These are phyloP conservation scores for Phoma herbarum DNA, from an alignment of 2,329 filamentous ascomycete species.

Conservation along the genomic window DNA sequence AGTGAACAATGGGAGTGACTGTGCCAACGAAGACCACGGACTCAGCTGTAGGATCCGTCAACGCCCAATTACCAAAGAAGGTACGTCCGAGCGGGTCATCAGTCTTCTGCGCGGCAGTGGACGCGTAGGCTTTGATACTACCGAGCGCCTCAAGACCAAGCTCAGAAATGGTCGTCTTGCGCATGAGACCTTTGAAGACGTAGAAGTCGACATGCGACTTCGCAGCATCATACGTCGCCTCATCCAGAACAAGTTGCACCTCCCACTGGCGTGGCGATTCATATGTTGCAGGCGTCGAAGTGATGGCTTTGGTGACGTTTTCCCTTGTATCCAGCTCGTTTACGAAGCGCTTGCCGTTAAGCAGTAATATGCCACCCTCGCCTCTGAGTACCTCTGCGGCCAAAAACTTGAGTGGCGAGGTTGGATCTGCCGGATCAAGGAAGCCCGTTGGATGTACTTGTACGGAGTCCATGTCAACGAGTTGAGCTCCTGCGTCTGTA, in stretches of 20 bases:
- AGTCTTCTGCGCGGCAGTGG: slow-evolving; percentile 52
- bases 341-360: slow-evolving; percentile 64
- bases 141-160: slow-evolving; percentile 51
- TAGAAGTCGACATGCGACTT: slow-evolving; percentile 70
- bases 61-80: slow-evolving; percentile 64
- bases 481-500: slow-evolving; percentile 50
- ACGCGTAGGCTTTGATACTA: slow-evolving; percentile 61
- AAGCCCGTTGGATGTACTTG: slow-evolving; percentile 74
- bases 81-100: slow-evolving; percentile 60
- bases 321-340: slow-evolving; percentile 70
- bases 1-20: slow-evolving; percentile 71
- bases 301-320: slow-evolving; percentile 63
- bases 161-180: slow-evolving; percentile 64
- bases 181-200: slow-evolving; percentile 67
- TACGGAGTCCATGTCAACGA: slow-evolving; percentile 61
- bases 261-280: slow-evolving; percentile 62
- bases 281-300: slow-evolving; percentile 2
- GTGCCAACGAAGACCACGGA: slow-evolving; percentile 65
- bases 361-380: slow-evolving; percentile 67
- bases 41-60: slow-evolving; percentile 59
- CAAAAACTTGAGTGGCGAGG: slow-evolving; percentile 65
- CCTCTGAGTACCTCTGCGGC: slow-evolving; percentile 70
- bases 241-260: slow-evolving; percentile 66
- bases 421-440: slow-evolving; percentile 61
- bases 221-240: slow-evolving; percentile 62